Conservation (phyloP, 495 filamentous ascomycete species). For the Jackrogersella minutella region DNA sequence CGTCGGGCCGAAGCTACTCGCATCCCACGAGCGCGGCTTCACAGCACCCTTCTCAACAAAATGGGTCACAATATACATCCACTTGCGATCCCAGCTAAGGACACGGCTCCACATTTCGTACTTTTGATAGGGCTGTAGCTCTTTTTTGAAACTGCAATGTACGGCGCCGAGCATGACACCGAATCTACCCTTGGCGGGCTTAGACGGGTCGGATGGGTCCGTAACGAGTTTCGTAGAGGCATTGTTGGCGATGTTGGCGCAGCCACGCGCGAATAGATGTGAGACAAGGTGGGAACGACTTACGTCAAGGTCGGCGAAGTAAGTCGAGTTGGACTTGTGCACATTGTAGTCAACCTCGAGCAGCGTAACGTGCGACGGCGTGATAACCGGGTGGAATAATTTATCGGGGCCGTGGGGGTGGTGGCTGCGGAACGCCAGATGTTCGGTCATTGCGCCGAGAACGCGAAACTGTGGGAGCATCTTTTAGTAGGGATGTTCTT, state of each 20-base stretch:
- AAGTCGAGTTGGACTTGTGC: conserved; percentile 86
- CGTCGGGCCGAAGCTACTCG: conserved; percentile 45
- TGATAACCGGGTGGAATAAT: conserved; percentile 72
- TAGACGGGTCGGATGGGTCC: conserved; percentile 48
- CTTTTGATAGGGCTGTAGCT: conserved; percentile 71
- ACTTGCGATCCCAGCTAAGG: conserved; percentile 72
- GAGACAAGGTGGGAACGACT: conserved; percentile 68
- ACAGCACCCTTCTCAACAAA: conserved; percentile 62
- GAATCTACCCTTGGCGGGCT: conserved; percentile 50
- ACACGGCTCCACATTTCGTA: conserved; percentile 80
- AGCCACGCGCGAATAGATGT: conserved; percentile 61
- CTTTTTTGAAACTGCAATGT: conserved; percentile 69
- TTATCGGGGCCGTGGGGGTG: conserved; percentile 55
- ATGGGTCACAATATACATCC: conserved; percentile 59
- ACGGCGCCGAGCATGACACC: conserved; percentile 74
- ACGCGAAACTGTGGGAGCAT: conserved; percentile 62
- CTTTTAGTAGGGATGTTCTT: conserved; percentile 1
- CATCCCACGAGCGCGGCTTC: conserved; percentile 53
- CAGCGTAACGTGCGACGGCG: conserved; percentile 63
- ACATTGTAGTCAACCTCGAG: conserved; percentile 83
- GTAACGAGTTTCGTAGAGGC: conserved; percentile 50
- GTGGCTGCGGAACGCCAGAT: conserved; percentile 52
- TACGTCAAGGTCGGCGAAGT: conserved; percentile 83
- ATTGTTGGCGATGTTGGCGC: conserved; percentile 52
- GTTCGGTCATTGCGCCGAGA: conserved; percentile 67